phyloP scores from a whole-genome alignment of 2,329 filamentous ascomycete species.

The Sporothrix curviconia region DNA sequence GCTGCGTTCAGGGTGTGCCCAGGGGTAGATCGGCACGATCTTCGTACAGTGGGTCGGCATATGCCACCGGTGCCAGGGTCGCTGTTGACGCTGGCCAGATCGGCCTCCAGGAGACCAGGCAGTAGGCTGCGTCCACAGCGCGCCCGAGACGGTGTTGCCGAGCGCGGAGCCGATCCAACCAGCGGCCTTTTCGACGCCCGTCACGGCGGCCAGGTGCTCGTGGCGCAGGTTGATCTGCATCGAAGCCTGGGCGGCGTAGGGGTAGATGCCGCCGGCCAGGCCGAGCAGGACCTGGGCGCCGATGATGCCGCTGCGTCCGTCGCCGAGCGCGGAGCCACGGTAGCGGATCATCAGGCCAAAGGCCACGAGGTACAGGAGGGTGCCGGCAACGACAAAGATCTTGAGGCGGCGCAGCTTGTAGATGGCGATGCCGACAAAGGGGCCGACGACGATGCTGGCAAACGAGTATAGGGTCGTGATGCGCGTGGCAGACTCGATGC shows the following conservation, averaged over 20 bases:
- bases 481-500: slow-evolving; percentile 48
- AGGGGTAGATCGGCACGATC: background rate
- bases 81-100: background rate
- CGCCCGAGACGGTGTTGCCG: background rate
- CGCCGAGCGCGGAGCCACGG: too few species aligned
- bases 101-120: background rate
- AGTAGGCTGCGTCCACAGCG: background rate
- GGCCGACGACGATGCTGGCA: slow-evolving; percentile 50
- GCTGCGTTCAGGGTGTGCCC: background rate
- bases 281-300: too few species aligned
- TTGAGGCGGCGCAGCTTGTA: slow-evolving; percentile 54
- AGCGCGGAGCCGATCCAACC: background rate
- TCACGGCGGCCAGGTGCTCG: too few species aligned
- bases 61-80: background rate
- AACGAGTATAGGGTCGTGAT: slow-evolving; percentile 54
- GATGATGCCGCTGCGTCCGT: too few species aligned
- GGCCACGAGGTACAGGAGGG: slow-evolving; percentile 46
- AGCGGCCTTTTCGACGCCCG: background rate
- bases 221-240: too few species aligned
- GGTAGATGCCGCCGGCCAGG: too few species aligned
- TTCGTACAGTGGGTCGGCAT: background rate
- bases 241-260: too few species aligned
- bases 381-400: slow-evolving; percentile 54
- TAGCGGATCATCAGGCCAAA: too few species aligned
- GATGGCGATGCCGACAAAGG: slow-evolving; percentile 49